These are phyloP conservation scores for Colletotrichum sp. DNA, from an alignment of 2,329 filamentous ascomycete species.

Conservation along the genomic window DNA sequence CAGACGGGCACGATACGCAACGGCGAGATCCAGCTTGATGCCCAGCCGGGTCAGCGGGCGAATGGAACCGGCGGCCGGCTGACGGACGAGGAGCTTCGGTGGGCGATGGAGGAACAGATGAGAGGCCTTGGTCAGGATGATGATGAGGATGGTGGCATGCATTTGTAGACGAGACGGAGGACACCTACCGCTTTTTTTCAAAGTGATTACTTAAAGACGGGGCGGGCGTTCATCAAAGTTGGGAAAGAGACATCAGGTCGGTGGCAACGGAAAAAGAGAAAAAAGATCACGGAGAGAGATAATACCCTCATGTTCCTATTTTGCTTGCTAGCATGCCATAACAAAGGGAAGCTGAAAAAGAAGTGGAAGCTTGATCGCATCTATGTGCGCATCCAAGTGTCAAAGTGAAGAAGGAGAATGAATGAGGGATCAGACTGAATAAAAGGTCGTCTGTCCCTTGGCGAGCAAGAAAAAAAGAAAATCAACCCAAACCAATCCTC, in stretches of 20 bases:
- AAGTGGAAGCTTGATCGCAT: neutral
- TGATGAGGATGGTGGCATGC: slow-evolving; percentile 58
- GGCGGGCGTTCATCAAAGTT: neutral
- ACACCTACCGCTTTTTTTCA: too few species aligned
- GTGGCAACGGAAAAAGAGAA: neutral
- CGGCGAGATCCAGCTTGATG: slow-evolving; percentile 52
- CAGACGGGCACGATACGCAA: slow-evolving; percentile 61
- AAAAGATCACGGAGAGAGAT: neutral
- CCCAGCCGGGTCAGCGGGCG: neutral
- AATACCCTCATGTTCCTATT: slow-evolving; percentile 15
- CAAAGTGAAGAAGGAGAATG: neutral
- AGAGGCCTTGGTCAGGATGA: slow-evolving; percentile 45
- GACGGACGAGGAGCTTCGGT: slow-evolving; percentile 63
- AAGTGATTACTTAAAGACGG: neutral
- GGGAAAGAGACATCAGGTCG: neutral
- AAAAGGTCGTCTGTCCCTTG: neutral
- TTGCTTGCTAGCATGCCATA: slow-evolving; percentile 20
- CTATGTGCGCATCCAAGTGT: neutral
- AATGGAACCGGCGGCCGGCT: slow-evolving; percentile 48
- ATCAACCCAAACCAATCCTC: neutral
- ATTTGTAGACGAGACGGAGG: slow-evolving; percentile 50
- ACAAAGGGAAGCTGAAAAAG: slow-evolving; percentile 2
- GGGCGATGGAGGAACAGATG: slow-evolving; percentile 60
- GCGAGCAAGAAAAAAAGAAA: neutral
- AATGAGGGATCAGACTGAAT: neutral